Percentiles rank a stretch among this genome's conserved stretches.
These are phyloP conservation scores for Vitis rotundifolia DNA, from an alignment of 164 flowering plant species.

Conservation along the genomic window DNA sequence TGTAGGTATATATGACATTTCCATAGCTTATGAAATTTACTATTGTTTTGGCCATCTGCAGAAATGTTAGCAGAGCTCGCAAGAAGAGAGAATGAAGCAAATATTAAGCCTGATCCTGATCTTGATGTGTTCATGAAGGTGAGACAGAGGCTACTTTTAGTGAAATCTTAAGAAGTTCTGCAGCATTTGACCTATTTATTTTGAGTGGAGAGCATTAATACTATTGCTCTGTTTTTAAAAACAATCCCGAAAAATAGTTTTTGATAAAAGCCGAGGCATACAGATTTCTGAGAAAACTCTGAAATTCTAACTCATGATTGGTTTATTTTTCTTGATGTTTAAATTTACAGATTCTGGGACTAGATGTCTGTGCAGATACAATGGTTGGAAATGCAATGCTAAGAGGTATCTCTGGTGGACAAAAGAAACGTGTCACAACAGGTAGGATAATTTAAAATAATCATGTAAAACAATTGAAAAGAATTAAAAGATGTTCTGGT, in stretches of 20 bases:
- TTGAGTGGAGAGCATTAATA: no score
- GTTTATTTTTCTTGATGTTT: neutral
- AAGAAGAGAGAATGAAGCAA: conserved; percentile 53
- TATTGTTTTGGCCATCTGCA: conserved; percentile 10
- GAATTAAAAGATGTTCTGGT: no score
- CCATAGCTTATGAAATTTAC: no score
- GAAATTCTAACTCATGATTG: neutral
- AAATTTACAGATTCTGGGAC: conserved; percentile 37
- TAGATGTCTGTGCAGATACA: conserved; percentile 47
- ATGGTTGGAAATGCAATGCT: conserved; percentile 45
- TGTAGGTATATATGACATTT: no score
- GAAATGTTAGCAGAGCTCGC: conserved; percentile 51
- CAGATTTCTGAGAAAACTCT: neutral
- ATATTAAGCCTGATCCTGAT: conserved; percentile 62
- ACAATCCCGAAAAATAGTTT: no score
- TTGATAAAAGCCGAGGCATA: no score
- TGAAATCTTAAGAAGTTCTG: no score
- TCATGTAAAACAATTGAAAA: no score
- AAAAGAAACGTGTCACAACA: conserved; percentile 44
- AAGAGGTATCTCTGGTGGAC: conserved; percentile 54
- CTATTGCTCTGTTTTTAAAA: neutral
- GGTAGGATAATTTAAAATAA: conserved; percentile 9
- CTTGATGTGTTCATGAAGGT: conserved; percentile 61
- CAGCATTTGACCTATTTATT: no score
- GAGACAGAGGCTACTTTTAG: neutral